These are phyloP conservation scores for Rhynchospora pubera DNA, from an alignment of 176 grass and related monocot genomes.

Conservation along the genomic window DNA sequence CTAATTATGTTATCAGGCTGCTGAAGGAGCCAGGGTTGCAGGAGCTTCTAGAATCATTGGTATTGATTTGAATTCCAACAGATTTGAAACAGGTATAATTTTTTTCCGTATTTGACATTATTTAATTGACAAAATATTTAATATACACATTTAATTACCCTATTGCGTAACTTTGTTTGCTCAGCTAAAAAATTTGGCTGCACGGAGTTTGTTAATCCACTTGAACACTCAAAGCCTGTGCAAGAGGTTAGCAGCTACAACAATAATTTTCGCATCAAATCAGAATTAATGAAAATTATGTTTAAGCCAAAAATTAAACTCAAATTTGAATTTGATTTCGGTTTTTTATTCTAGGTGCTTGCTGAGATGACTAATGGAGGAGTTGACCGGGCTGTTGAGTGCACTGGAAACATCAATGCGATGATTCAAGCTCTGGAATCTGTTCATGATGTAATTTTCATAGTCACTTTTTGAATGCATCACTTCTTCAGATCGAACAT, in stretches of 20 bases:
- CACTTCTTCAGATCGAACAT: background rate
- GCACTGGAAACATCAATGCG: conserved; percentile 67
- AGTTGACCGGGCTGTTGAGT: conserved; percentile 60
- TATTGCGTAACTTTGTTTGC: background rate
- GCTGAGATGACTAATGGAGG: conserved; percentile 84
- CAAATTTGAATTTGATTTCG: background rate
- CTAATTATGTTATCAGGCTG: conserved; percentile 37
- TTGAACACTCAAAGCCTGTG: conserved; percentile 49
- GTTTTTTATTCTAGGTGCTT: conserved; percentile 42
- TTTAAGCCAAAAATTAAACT: background rate
- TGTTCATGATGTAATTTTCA: conserved; percentile 56
- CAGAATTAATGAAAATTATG: background rate
- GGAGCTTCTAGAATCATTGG: conserved; percentile 85
- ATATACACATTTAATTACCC: background rate
- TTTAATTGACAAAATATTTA: background rate
- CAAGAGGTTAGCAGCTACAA: conserved; percentile 41
- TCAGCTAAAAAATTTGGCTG: conserved; percentile 81
- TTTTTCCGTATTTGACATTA: background rate
- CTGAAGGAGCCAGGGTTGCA: conserved; percentile 68
- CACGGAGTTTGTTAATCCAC: conserved; percentile 77
- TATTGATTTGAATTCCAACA: conserved; percentile 67
- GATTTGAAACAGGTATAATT: conserved; percentile 64
- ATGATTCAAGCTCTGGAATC: conserved; percentile 84
- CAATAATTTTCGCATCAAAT: background rate
- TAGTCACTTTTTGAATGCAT: background rate